Conservation (phyloP, 495 filamentous ascomycete species). For the Recurvomyces mirabilis region DNA sequence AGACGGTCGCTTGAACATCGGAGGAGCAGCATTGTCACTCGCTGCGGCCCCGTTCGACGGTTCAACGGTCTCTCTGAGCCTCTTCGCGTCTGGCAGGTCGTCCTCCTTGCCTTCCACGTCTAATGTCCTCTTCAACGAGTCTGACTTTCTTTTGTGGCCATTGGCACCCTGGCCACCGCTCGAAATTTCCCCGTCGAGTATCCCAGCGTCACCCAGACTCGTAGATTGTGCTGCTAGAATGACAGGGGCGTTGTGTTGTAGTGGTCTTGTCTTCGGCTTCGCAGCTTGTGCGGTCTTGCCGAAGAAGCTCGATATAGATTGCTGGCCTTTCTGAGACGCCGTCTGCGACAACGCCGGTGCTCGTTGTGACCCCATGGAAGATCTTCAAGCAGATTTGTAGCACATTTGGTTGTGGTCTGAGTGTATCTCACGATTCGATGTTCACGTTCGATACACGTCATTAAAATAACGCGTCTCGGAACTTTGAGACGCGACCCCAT, state of each 20-base stretch:
- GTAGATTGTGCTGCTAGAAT: slow-evolving; percentile 12
- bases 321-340: slow-evolving; percentile 52
- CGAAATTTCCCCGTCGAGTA: slow-evolving; percentile 14
- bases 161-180: slow-evolving; percentile 10
- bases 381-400: too few species aligned
- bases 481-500: too few species aligned
- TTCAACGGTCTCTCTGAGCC: slow-evolving; percentile 1
- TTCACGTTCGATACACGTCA: too few species aligned
- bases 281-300: slow-evolving; percentile 39
- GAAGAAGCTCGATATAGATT: slow-evolving; percentile 84
- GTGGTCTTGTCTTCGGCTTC: slow-evolving; percentile 15
- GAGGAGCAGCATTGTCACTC: slow-evolving; percentile 2
- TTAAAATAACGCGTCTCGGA: too few species aligned
- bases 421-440: too few species aligned
- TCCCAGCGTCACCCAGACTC: slow-evolving; percentile 7
- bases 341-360: slow-evolving; percentile 1
- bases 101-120: slow-evolving; percentile 9
- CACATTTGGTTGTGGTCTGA: too few species aligned
- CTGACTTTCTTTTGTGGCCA: background rate
- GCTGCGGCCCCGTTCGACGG: background rate
- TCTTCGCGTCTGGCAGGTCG: slow-evolving; percentile 6
- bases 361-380: slow-evolving; percentile 8
- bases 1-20: slow-evolving; percentile 5
- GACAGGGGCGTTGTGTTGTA: slow-evolving; percentile 4
- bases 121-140: slow-evolving; percentile 22